Evolutionary conservation across 1,139 yeast genomes (phyloP).

Genomic region (Nakaseomyces delphensis): DNA sequence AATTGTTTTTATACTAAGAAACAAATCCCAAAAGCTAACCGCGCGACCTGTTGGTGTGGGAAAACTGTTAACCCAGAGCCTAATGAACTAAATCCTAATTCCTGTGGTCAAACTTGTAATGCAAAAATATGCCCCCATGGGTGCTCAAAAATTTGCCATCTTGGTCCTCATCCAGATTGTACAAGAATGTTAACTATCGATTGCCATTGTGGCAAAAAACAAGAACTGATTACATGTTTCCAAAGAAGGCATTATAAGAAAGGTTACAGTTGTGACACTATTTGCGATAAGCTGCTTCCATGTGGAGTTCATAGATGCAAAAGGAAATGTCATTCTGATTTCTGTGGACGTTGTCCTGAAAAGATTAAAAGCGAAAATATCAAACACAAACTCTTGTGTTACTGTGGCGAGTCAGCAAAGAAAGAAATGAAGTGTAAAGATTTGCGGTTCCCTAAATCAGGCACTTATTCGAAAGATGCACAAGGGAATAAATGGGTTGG

Average conservation of each 20-base stretch:
- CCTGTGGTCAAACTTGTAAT: slow-evolving; percentile 80
- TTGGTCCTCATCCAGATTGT: slow-evolving; percentile 82
- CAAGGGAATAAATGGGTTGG: slow-evolving; percentile 48
- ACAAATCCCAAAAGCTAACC: slow-evolving; percentile 50
- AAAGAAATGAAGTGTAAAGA: slow-evolving; percentile 43
- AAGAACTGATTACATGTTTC: slow-evolving; percentile 62
- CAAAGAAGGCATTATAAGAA: slow-evolving; percentile 65
- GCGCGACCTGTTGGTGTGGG: slow-evolving; percentile 78
- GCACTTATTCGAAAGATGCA: slow-evolving; percentile 19
- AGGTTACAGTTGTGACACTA: slow-evolving; percentile 46
- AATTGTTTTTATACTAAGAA: slow-evolving; percentile 56
- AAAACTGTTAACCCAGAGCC: slow-evolving; percentile 57
- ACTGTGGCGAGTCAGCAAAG: slow-evolving; percentile 54
- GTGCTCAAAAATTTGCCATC: slow-evolving; percentile 73
- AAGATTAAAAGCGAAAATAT: slow-evolving; percentile 20
- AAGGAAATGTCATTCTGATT: slow-evolving; percentile 57
- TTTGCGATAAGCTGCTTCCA: slow-evolving; percentile 50
- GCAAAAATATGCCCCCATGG: slow-evolving; percentile 55
- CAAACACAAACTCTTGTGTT: slow-evolving; percentile 42
- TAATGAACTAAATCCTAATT: slow-evolving; percentile 62
- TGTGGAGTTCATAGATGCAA: slow-evolving; percentile 70
- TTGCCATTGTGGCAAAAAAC: slow-evolving; percentile 68
- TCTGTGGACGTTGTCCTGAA: slow-evolving; percentile 65
- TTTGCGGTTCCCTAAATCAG: slow-evolving; percentile 27
- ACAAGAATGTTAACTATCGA: slow-evolving; percentile 64